phyloP scores from a whole-genome alignment of 73 alveolate genomes.

The Paramecium biaurelia region DNA sequence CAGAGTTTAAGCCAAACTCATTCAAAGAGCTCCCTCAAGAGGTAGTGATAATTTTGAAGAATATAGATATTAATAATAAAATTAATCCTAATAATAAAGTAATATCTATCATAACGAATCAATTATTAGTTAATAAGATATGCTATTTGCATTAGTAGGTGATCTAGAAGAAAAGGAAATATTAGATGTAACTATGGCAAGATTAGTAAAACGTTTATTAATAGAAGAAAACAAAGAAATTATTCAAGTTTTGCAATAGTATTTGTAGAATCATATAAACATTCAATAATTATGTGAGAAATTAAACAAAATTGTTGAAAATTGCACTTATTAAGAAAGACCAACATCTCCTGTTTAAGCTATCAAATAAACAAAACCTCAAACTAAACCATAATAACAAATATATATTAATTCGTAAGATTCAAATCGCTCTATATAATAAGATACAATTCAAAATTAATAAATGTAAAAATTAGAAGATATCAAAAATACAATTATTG shows the following conservation, averaged over 20 bases:
- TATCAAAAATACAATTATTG: neutral
- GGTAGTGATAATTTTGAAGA: neutral
- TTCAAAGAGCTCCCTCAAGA: neutral
- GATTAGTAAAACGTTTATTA: slow-evolving; percentile 12
- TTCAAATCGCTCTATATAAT: neutral
- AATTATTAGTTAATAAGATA: neutral
- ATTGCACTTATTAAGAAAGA: neutral
- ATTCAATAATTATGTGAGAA: neutral
- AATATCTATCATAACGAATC: neutral
- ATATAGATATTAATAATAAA: neutral
- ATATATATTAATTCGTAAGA: neutral
- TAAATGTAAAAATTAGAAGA: neutral
- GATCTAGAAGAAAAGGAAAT: slow-evolving; percentile 43
- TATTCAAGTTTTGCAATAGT: neutral
- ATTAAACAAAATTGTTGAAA: slow-evolving; percentile 1
- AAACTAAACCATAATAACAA: neutral
- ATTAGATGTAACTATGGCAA: neutral
- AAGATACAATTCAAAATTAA: neutral
- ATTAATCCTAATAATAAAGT: neutral
- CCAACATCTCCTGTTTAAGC: slow-evolving; percentile 44
- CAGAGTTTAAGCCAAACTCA: slow-evolving; percentile 16
- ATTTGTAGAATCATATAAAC: neutral
- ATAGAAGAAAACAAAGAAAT: slow-evolving; percentile 37
- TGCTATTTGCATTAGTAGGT: neutral
- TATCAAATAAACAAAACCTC: neutral